Evolutionary conservation across 208 protist species (phyloP).

Genomic region (Leishmania amazonensis): DNA sequence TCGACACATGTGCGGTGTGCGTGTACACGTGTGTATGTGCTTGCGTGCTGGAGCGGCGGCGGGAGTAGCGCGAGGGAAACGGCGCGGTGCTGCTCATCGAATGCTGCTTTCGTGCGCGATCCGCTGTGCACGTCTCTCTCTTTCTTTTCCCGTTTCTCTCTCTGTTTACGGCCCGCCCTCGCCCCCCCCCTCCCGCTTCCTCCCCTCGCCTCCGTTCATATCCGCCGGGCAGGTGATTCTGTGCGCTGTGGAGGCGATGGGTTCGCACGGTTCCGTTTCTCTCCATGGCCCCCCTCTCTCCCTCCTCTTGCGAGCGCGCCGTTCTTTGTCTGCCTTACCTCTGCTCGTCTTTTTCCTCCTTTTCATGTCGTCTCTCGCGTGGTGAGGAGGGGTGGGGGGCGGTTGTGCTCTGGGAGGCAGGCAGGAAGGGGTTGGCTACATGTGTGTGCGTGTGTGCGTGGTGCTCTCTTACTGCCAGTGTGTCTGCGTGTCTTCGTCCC

Average conservation of each 20-base stretch:
- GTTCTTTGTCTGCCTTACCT: background rate
- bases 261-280: background rate
- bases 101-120: background rate
- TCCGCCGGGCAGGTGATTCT: background rate
- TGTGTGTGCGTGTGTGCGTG: background rate
- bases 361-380: constrained; percentile 5
- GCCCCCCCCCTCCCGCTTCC: too few relatives aligned
- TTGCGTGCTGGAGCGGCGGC: background rate
- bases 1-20: background rate
- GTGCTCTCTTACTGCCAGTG: background rate
- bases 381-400: background rate
- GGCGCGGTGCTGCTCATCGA: background rate
- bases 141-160: background rate
- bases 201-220: background rate
- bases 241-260: background rate
- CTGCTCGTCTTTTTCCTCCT: background rate
- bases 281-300: background rate
- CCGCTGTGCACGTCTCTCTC: background rate
- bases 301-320: background rate
- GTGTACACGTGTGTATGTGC: background rate
- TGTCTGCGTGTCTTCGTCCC: background rate
- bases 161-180: too few relatives aligned
- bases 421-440: background rate
- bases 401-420: background rate
- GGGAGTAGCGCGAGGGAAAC: background rate